These are phyloP conservation scores for Triangularia verruculosa DNA, from an alignment of 2,329 filamentous ascomycete species.

Conservation along the genomic window DNA sequence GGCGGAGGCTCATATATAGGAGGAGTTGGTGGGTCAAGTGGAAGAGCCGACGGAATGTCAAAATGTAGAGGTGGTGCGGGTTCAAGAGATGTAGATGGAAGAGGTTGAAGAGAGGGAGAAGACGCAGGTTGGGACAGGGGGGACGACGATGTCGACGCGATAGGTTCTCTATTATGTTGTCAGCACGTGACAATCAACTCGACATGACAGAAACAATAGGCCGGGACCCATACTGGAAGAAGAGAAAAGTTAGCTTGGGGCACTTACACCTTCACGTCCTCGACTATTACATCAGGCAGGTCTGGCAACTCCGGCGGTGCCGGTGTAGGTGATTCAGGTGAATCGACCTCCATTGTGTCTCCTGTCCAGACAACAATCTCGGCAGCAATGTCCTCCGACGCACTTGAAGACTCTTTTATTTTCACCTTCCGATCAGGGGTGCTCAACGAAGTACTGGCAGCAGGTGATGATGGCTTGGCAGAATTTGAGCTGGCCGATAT, in stretches of 20 bases:
- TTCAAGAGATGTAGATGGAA: neutral
- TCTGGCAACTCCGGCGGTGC: slow-evolving; percentile 8
- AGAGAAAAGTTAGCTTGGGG: neutral
- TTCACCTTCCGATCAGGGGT: slow-evolving; percentile 1
- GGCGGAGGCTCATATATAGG: neutral
- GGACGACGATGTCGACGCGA: neutral
- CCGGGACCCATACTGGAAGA: neutral
- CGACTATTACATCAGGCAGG: neutral
- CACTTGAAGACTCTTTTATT: neutral
- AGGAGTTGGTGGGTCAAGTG: neutral
- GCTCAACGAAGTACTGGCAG: slow-evolving; percentile 18
- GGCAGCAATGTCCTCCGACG: slow-evolving; percentile 35
- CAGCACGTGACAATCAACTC: neutral
- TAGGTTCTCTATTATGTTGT: neutral
- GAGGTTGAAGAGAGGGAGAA: neutral
- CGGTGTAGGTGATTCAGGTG: slow-evolving; percentile 22
- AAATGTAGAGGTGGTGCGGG: neutral
- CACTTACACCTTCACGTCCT: neutral
- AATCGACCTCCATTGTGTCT: slow-evolving; percentile 36
- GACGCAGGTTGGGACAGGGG: neutral
- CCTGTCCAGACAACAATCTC: slow-evolving; percentile 47
- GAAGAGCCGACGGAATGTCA: neutral
- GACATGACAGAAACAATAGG: neutral
- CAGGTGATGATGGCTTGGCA: slow-evolving; percentile 21
- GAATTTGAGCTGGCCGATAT: slow-evolving; percentile 17